phyloP scores from a whole-genome alignment of 169 alveolate genomes.

The Theileria orientalis region DNA sequence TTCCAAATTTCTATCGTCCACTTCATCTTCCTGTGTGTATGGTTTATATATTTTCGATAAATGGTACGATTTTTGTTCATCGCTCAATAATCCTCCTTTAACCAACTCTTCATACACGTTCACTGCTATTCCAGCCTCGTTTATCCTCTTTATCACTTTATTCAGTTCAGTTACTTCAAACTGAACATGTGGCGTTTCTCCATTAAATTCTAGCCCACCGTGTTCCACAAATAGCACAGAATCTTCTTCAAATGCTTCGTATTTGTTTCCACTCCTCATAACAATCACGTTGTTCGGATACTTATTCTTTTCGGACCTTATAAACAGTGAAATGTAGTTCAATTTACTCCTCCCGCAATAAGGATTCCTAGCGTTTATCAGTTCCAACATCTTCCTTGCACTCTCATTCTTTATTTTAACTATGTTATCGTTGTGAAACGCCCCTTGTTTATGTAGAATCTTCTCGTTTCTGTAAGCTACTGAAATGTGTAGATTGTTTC shows the following conservation, averaged over 20 bases:
- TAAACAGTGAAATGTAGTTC: conserved; percentile 34
- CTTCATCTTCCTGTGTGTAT: neutral
- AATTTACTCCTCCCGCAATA: neutral
- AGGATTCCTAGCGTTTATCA: neutral
- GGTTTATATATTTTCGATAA: conserved; percentile 9
- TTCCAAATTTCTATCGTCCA: neutral
- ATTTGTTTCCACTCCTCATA: conserved; percentile 58
- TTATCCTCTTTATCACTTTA: neutral
- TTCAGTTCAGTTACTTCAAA: conserved; percentile 15
- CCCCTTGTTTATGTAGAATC: conserved; percentile 2
- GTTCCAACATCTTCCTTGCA: conserved; percentile 29
- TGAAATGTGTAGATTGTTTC: neutral
- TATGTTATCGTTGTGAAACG: neutral
- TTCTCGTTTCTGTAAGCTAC: neutral
- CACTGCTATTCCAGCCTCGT: conserved; percentile 10
- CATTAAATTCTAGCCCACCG: conserved; percentile 26
- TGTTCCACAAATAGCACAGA: conserved; percentile 69
- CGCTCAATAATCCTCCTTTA: conserved; percentile 6
- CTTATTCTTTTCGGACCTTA: conserved; percentile 59
- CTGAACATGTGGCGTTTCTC: conserved; percentile 38
- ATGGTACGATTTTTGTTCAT: conserved; percentile 1
- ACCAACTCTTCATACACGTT: conserved; percentile 34
- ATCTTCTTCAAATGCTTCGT: conserved; percentile 74
- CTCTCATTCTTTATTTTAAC: conserved; percentile 3
- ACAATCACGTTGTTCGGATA: conserved; percentile 63